These are phyloP conservation scores for Daldinia childiae DNA, from an alignment of 495 filamentous ascomycete species.

Conservation along the genomic window DNA sequence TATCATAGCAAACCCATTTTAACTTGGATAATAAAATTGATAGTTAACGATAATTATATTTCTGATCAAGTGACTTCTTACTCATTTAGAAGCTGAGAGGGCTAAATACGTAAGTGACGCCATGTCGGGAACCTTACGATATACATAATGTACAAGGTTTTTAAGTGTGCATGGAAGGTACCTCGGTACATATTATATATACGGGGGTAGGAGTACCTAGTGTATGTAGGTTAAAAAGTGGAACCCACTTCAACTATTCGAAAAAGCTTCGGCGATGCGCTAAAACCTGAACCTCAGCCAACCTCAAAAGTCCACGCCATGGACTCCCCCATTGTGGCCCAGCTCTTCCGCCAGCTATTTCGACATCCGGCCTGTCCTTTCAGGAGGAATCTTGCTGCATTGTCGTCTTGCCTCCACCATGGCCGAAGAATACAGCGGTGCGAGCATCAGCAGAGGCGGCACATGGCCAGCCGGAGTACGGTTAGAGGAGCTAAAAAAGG, in stretches of 20 bases:
- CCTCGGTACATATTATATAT: too few relatives aligned
- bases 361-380: slow-evolving; percentile 74
- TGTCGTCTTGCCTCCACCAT: slow-evolving; percentile 54
- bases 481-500: slow-evolving; percentile 30
- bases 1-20: background rate
- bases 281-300: background rate
- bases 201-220: too few relatives aligned
- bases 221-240: slow-evolving; percentile 2
- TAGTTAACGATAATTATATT: background rate
- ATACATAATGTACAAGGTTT: background rate
- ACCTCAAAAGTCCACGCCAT: slow-evolving; percentile 57
- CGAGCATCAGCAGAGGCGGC: slow-evolving; percentile 44
- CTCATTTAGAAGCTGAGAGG: background rate
- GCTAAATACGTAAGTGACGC: slow-evolving; percentile 8
- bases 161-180: background rate
- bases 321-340: slow-evolving; percentile 82
- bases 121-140: background rate
- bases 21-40: background rate
- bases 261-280: slow-evolving; percentile 24
- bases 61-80: background rate
- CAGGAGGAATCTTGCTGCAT: slow-evolving; percentile 57
- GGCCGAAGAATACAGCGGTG: slow-evolving; percentile 43
- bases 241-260: background rate
- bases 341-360: slow-evolving; percentile 85
- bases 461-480: slow-evolving; percentile 35